These are phyloP conservation scores for Stephania cephalantha DNA, from an alignment of 164 flowering plant genomes.

Conservation along the genomic window DNA sequence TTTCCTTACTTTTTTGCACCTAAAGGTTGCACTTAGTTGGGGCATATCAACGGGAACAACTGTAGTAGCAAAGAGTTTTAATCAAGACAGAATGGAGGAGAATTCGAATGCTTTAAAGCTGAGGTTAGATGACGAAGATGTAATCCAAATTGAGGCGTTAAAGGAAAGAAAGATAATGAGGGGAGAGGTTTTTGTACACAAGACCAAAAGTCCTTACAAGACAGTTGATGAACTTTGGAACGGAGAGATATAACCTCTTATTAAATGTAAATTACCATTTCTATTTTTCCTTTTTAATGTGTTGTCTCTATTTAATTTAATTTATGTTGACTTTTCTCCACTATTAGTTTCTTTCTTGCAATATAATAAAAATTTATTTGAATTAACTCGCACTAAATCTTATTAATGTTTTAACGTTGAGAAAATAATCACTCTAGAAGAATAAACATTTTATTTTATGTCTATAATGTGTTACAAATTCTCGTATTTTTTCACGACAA, in stretches of 20 bases:
- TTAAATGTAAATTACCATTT: background rate
- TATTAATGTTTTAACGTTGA: too few species aligned
- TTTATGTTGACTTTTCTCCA: too few species aligned
- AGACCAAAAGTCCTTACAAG: slow-evolving; percentile 65
- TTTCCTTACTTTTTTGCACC: background rate
- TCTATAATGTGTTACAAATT: too few species aligned
- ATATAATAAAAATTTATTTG: too few species aligned
- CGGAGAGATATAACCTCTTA: slow-evolving; percentile 44
- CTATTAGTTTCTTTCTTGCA: too few species aligned
- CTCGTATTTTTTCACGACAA: too few species aligned
- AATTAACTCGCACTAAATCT: too few species aligned
- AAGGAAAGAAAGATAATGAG: slow-evolving; percentile 69
- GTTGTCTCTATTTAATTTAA: too few species aligned
- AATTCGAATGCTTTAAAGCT: slow-evolving; percentile 47
- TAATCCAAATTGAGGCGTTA: slow-evolving; percentile 40
- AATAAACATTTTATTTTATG: too few species aligned
- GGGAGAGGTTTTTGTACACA: slow-evolving; percentile 53
- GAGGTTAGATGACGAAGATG: slow-evolving; percentile 46
- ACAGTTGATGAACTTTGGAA: slow-evolving; percentile 66
- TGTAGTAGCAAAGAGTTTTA: slow-evolving; percentile 69
- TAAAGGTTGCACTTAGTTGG: slow-evolving; percentile 70
- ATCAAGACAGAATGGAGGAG: slow-evolving; percentile 50
- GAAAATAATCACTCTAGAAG: too few species aligned
- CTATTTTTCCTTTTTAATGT: too few species aligned
- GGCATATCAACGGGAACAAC: slow-evolving; percentile 64